Evolutionary conservation across 805 yeast genomes (phyloP).

Genomic region (Nakazawaea pomicola): DNA sequence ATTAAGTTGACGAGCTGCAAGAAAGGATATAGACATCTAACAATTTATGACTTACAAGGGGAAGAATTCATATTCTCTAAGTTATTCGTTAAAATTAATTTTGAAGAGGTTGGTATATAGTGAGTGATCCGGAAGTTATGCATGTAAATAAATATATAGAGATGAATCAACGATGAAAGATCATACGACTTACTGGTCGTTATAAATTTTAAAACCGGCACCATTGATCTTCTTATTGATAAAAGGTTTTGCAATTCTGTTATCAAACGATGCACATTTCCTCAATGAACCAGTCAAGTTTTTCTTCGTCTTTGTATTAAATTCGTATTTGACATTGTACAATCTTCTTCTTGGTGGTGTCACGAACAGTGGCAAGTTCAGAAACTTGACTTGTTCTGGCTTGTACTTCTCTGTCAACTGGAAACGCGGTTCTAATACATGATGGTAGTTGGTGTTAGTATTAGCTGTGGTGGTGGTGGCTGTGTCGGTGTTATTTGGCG

Average conservation of each 20-base stretch:
- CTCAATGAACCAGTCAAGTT: neutral
- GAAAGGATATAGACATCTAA: slow-evolving; percentile 79
- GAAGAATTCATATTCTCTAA: slow-evolving; percentile 59
- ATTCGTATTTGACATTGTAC: neutral
- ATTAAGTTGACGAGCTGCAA: slow-evolving; percentile 58
- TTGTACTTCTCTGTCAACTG: slow-evolving; percentile 5
- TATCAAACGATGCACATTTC: slow-evolving; percentile 7
- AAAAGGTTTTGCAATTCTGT: slow-evolving; percentile 9
- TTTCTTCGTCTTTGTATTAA: neutral
- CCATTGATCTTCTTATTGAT: neutral
- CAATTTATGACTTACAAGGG: slow-evolving; percentile 72
- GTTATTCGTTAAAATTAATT: slow-evolving; percentile 36
- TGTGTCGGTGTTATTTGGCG: too few species aligned
- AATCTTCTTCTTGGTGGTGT: slow-evolving; percentile 11
- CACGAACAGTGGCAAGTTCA: slow-evolving; percentile 10
- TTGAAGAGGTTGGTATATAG: slow-evolving; percentile 15
- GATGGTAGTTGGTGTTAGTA: neutral
- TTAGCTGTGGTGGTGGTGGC: too few species aligned
- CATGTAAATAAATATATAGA: slow-evolving; percentile 2
- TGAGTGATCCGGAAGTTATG: neutral
- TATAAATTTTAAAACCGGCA: slow-evolving; percentile 4
- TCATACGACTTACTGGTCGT: slow-evolving; percentile 1
- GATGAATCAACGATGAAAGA: neutral
- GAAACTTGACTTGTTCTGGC: slow-evolving; percentile 3
- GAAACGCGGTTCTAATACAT: slow-evolving; percentile 7